These are phyloP conservation scores for Colletotrichum filicis DNA, from an alignment of 2,329 filamentous ascomycete species.

Conservation along the genomic window DNA sequence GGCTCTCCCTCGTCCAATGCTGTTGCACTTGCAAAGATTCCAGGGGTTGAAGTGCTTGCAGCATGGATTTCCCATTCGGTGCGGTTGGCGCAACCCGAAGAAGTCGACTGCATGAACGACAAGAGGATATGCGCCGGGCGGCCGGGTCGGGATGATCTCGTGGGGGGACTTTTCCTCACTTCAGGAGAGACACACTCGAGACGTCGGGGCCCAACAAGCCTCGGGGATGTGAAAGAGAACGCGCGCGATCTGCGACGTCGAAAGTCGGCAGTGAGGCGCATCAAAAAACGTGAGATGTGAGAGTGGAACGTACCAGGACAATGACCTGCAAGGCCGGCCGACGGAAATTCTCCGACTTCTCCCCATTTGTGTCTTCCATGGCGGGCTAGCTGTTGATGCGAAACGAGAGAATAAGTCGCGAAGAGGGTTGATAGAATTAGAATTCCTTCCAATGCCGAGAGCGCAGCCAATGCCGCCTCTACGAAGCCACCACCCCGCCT, in stretches of 20 bases:
- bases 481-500: neutral
- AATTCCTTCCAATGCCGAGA: neutral
- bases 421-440: neutral
- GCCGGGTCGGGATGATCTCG: constrained; percentile 7
- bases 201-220: neutral
- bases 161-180: neutral
- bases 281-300: constrained; percentile 19
- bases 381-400: neutral
- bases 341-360: constrained; percentile 13
- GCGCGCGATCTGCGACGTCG: neutral
- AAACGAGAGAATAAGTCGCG: neutral
- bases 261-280: neutral
- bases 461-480: constrained; percentile 22
- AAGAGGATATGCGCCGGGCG: constrained; percentile 15
- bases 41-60: constrained; percentile 13
- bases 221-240: neutral
- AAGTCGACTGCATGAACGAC: constrained; percentile 26
- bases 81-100: constrained; percentile 9
- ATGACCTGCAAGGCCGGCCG: constrained; percentile 76
- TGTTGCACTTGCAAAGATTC: constrained; percentile 11
- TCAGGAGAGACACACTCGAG: neutral
- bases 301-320: constrained; percentile 70
- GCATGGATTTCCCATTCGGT: constrained; percentile 22
- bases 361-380: constrained; percentile 30
- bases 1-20: neutral